Conservation (phyloP, 345 rosid genomes). For the Boechera retrofracta region DNA sequence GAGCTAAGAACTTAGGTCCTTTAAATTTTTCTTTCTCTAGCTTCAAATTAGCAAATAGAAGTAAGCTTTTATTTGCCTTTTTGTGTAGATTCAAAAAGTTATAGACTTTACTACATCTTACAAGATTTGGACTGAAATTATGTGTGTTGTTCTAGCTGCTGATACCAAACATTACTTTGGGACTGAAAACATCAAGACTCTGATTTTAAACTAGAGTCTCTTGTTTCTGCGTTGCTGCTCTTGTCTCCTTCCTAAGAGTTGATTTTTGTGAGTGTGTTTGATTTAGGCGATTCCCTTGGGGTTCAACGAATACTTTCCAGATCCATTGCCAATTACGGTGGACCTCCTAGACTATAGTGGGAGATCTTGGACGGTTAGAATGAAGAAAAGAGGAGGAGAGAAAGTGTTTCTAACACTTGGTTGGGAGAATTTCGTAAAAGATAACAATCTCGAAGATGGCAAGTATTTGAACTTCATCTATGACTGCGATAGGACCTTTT, state of each 20-base stretch:
- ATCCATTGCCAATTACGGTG: constrained; percentile 26
- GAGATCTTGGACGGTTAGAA: constrained; percentile 37
- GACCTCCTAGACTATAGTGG: constrained; percentile 11
- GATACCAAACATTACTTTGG: not conserved
- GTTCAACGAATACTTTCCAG: constrained; percentile 26
- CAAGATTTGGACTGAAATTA: not conserved
- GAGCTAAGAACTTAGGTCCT: constrained; percentile 5
- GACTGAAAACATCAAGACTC: not conserved
- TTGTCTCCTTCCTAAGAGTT: not conserved
- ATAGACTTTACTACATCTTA: constrained; percentile 4
- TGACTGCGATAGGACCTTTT: constrained; percentile 16
- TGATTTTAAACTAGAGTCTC: not conserved
- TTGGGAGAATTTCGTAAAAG: constrained; percentile 33
- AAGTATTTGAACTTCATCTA: constrained; percentile 37
- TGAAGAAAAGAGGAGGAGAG: constrained; percentile 32
- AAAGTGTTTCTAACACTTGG: constrained; percentile 24
- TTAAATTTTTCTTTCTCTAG: not conserved
- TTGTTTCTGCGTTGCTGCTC: not conserved
- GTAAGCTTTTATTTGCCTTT: constrained; percentile 7
- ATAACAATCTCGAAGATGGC: constrained; percentile 36
- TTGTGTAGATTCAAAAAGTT: not conserved
- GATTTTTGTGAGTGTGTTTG: not conserved
- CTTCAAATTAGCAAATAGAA: not conserved
- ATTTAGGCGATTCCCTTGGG: constrained; percentile 14
- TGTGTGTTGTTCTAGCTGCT: not conserved